Evolutionary conservation across 306 rosid species (phyloP).

Genomic region (Prunus padus): DNA sequence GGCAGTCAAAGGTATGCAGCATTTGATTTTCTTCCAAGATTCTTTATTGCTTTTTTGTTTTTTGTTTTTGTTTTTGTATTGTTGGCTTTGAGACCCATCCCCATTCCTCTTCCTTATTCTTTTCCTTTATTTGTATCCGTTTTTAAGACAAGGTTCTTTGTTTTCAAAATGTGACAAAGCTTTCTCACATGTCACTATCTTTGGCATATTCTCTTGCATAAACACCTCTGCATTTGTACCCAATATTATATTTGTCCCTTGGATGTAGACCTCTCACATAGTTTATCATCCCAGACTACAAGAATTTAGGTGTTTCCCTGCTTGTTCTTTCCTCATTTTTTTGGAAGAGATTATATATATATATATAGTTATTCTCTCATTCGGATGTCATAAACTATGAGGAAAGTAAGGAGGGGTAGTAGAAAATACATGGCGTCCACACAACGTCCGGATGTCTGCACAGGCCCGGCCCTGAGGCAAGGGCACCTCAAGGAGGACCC

Average conservation of each 20-base stretch:
- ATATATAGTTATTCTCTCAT: too few species aligned
- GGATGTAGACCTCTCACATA: slow-evolving; percentile 42
- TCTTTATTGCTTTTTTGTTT: slow-evolving; percentile 33
- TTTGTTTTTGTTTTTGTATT: background rate
- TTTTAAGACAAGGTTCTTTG: slow-evolving; percentile 32
- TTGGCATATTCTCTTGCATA: slow-evolving; percentile 21
- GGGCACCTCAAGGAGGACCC: too few species aligned
- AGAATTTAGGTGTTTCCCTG: background rate
- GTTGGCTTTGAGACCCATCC: slow-evolving; percentile 50
- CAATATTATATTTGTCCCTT: slow-evolving; percentile 1
- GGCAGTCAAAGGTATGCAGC: slow-evolving; percentile 65
- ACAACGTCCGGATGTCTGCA: too few species aligned
- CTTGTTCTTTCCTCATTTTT: too few species aligned
- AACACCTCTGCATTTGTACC: slow-evolving; percentile 24
- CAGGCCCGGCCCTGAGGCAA: too few species aligned
- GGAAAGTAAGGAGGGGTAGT: too few species aligned
- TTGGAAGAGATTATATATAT: too few species aligned
- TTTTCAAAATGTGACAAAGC: slow-evolving; percentile 62
- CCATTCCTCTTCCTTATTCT: slow-evolving; percentile 17
- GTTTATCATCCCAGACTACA: slow-evolving; percentile 27
- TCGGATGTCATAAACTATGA: too few species aligned
- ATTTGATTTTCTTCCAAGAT: slow-evolving; percentile 25
- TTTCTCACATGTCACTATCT: slow-evolving; percentile 65
- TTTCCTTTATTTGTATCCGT: slow-evolving; percentile 27
- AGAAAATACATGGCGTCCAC: too few species aligned